Base-by-base conservation (phyloP, 2,329 filamentous ascomycete genomes). In the Camptophora hylomeconis region DNA sequence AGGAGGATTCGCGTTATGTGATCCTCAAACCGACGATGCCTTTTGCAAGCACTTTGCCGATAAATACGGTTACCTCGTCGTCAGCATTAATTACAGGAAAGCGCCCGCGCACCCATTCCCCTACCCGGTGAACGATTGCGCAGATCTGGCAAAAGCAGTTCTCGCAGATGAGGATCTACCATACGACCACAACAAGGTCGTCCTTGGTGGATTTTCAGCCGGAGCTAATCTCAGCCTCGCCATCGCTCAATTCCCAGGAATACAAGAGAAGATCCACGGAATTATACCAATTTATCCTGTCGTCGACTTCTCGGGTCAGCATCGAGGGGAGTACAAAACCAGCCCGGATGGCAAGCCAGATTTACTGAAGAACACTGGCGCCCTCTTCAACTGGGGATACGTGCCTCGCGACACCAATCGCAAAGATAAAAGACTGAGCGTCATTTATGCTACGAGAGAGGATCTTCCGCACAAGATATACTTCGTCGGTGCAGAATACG, bases 81-180 rank as follows among this genome's bases (percentile, higher is more conserved):
- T 67, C 10, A 56, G 53, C 10, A 52, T 70, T 17, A 53, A 63
- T 40, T 69, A 71, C 50, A 46, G 50, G 39, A 63, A 64, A 42
- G 56, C 61, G 0, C 67, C 65, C 0, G 37, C 42, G 6, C 36
- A 45, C 11, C 51, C 52, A 5, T 71, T 66, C 41, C 67, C 67
- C 0, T 42, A 33, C 0, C 50, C 54, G 1, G 48, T 60, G 4
- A 39, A 61, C 37, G 65, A 70, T 39, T 35, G 67, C 13, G 59
- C 56, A 14, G 58, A 58, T 1, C 49, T 66, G 12, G 50, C 54
- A 32, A 37, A 48, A 12, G 55, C 56, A 7, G 47, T 62, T 7
- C 50, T 68, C 7, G 42, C 46, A 5, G 63, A 69, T 44, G 16
- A 41, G 1, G 41, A 47, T 1, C 52, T 71, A 1, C 62, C 62